phyloP scores from a whole-genome alignment of 495 filamentous ascomycete genomes.

The Cercophora samala region DNA sequence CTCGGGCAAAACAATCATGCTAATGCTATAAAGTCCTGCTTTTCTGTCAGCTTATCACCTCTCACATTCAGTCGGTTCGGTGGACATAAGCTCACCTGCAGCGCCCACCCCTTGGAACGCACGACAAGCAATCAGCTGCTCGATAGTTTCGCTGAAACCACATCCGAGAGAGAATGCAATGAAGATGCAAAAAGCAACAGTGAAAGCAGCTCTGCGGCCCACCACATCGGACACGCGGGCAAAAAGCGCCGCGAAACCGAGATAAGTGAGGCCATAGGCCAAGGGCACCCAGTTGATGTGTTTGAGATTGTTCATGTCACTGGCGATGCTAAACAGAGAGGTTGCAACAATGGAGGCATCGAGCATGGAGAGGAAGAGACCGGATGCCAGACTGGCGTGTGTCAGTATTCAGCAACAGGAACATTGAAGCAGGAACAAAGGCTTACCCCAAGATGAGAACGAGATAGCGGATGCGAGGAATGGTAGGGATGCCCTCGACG shows the following conservation, averaged over 20 bases:
- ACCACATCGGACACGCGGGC: constrained; percentile 52
- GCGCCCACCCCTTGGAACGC: constrained; percentile 44
- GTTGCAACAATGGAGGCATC: constrained; percentile 49
- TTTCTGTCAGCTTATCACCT: background rate
- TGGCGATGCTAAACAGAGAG: constrained; percentile 42
- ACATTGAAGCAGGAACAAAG: background rate
- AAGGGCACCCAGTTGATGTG: constrained; percentile 48
- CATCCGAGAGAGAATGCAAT: constrained; percentile 54
- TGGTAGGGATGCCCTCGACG: background rate
- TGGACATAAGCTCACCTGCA: background rate
- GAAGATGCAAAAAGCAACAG: constrained; percentile 50
- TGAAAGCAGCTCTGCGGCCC: constrained; percentile 48
- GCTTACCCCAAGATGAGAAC: background rate
- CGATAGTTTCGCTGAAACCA: constrained; percentile 44
- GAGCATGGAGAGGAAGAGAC: constrained; percentile 41
- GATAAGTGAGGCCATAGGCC: constrained; percentile 45
- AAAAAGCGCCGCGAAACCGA: constrained; percentile 47
- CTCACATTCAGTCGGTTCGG: background rate
- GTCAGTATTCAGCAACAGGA: background rate
- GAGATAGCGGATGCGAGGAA: background rate
- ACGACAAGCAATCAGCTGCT: constrained; percentile 46
- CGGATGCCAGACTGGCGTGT: constrained; percentile 18
- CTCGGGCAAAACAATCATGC: constrained; percentile 52
- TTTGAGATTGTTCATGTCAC: constrained; percentile 35
- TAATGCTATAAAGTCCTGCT: constrained; percentile 43